A percentile compares a stretch with the other conserved stretches of the same genome.
These are phyloP conservation scores for Euphorbia schlechtendalii DNA, from an alignment of 441 rosid genomes.

Conservation along the genomic window DNA sequence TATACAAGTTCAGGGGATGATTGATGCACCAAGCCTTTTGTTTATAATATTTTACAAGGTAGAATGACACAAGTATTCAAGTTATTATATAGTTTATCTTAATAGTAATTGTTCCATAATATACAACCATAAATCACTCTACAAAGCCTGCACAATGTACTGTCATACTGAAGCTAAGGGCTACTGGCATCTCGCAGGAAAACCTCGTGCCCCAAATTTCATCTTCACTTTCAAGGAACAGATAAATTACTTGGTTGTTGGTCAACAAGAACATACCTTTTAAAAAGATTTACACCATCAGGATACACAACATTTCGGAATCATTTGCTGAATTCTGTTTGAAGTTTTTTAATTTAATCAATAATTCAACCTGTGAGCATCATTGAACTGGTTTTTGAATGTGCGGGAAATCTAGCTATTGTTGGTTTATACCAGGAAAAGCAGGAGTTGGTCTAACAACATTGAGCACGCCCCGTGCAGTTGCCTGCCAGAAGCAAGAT, in stretches of 20 bases:
- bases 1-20: too few relatives aligned
- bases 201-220: neutral
- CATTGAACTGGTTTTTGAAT: constrained; percentile 2
- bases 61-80: too few relatives aligned
- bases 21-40: too few relatives aligned
- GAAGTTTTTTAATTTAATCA: neutral
- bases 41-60: too few relatives aligned
- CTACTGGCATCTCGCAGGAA: too few relatives aligned
- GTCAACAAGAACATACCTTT: constrained; percentile 12
- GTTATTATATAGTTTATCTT: too few relatives aligned
- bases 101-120: too few relatives aligned
- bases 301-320: neutral
- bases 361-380: neutral
- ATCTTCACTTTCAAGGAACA: constrained; percentile 17
- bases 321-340: neutral
- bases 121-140: neutral
- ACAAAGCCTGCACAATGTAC: neutral
- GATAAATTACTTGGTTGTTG: neutral
- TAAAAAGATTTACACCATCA: neutral
- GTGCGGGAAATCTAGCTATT: constrained; percentile 14
- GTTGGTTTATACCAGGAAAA: constrained; percentile 39
- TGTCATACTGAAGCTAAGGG: neutral
- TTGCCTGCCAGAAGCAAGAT: constrained; percentile 44
- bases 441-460: constrained; percentile 74
- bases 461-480: constrained; percentile 76